Evolutionary conservation across 495 filamentous ascomycete species (phyloP).

Genomic region (Sabuloglossum arenarium): DNA sequence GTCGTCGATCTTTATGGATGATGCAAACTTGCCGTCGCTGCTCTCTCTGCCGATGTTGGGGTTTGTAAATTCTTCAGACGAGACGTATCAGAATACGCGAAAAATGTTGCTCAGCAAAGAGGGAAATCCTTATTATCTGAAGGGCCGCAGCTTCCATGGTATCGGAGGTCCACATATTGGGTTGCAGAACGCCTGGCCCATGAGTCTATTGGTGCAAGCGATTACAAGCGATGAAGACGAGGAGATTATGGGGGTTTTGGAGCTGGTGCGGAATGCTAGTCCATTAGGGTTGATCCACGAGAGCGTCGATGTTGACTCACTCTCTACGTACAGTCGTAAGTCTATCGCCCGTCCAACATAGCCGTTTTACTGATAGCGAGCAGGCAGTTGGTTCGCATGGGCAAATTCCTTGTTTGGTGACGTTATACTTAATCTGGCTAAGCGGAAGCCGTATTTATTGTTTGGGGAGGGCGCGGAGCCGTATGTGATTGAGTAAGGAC

Average conservation of each 20-base stretch:
- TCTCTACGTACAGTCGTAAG: conserved; percentile 55
- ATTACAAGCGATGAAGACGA: conserved; percentile 74
- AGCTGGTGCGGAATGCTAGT: conserved; percentile 51
- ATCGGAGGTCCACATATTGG: conserved; percentile 80
- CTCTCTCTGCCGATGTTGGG: conserved; percentile 74
- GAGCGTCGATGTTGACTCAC: conserved; percentile 64
- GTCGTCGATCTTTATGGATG: conserved; percentile 82
- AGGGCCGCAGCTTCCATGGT: conserved; percentile 58
- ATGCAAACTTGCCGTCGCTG: conserved; percentile 86
- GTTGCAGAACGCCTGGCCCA: conserved; percentile 83
- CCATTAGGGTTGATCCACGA: conserved; percentile 74
- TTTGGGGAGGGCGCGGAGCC: conserved; percentile 37
- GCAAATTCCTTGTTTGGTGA: conserved; percentile 92
- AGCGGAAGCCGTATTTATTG: conserved; percentile 68
- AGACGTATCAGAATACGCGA: conserved; percentile 72
- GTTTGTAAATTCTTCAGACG: conserved; percentile 45
- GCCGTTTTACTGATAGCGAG: neutral
- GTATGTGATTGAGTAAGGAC: conserved; percentile 9
- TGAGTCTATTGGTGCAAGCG: conserved; percentile 78
- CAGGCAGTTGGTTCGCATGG: conserved; percentile 91
- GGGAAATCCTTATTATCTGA: conserved; percentile 79
- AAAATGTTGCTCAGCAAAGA: conserved; percentile 65
- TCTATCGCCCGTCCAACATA: conserved; percentile 1
- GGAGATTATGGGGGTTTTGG: conserved; percentile 54
- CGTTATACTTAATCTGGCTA: conserved; percentile 75